Conservation (phyloP, 495 filamentous ascomycete species). For the Neurospora sp. region DNA sequence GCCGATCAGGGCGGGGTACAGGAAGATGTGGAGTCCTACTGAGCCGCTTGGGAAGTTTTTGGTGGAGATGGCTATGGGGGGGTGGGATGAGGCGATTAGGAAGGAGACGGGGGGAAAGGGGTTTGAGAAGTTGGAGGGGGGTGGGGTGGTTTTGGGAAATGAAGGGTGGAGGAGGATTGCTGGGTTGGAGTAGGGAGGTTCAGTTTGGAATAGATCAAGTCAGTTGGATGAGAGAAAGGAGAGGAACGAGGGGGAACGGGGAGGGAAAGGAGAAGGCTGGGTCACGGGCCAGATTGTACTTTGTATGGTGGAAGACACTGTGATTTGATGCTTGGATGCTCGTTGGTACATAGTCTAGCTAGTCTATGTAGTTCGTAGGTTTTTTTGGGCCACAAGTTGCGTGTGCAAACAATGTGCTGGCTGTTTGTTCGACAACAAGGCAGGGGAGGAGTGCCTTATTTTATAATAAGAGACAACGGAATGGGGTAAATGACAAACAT, state of each 20-base stretch:
- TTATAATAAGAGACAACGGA: neutral
- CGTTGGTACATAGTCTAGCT: neutral
- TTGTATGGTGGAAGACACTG: neutral
- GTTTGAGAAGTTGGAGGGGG: slow-evolving; percentile 29
- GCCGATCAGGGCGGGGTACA: slow-evolving; percentile 10
- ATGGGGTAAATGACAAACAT: neutral
- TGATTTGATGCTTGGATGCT: neutral
- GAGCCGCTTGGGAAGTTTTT: slow-evolving; percentile 13
- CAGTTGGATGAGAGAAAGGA: neutral
- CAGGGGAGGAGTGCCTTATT: neutral
- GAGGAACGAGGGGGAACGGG: neutral
- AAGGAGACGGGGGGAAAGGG: slow-evolving; percentile 30
- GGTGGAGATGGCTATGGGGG: slow-evolving; percentile 51
- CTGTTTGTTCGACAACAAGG: neutral
- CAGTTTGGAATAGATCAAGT: no score
- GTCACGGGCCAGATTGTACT: neutral
- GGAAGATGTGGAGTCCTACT: slow-evolving; percentile 30
- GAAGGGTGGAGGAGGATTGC: slow-evolving; percentile 35
- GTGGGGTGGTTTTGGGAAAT: slow-evolving; percentile 38
- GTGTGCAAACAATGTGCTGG: neutral
- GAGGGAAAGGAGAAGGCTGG: neutral
- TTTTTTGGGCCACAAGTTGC: neutral
- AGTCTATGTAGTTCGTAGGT: neutral
- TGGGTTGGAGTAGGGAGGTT: slow-evolving; percentile 13
- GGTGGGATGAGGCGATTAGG: slow-evolving; percentile 29